These are phyloP conservation scores for Verticillium klebahnii DNA, from an alignment of 2,329 filamentous ascomycete species.

Conservation along the genomic window DNA sequence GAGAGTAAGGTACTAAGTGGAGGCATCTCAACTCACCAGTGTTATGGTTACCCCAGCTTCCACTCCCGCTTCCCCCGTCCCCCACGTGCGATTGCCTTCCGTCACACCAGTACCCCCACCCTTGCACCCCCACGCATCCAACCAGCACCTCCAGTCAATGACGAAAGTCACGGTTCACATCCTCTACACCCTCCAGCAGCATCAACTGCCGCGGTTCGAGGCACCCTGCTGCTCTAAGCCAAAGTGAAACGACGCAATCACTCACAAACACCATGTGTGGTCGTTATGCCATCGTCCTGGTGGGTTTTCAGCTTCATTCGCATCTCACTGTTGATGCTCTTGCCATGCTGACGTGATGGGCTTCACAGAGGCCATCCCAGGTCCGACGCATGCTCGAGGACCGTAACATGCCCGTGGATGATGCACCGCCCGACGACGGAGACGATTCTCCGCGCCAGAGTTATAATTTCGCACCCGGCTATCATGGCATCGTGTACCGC, in stretches of 20 bases:
- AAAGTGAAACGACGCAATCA: not conserved
- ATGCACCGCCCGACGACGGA: conserved; percentile 66
- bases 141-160: not conserved
- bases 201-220: not conserved
- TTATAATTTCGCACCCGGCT: conserved; percentile 91
- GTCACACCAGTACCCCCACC: not conserved
- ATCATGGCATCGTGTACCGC: conserved; percentile 80
- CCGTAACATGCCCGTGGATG: conserved; percentile 67
- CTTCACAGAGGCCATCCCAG: conserved; percentile 65
- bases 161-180: not conserved
- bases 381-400: conserved; percentile 70
- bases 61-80: not conserved
- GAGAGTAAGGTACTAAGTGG: not conserved
- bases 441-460: conserved; percentile 61
- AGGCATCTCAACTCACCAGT: not conserved
- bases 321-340: not conserved
- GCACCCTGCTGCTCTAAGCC: not conserved
- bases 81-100: not conserved
- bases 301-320: conserved; percentile 17
- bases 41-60: not conserved
- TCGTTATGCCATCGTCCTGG: conserved; percentile 30
- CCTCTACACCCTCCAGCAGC: not conserved
- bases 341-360: not conserved
- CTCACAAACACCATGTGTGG: conserved; percentile 24
- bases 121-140: not conserved